Conservation (phyloP, 2,329 filamentous ascomycete genomes). For the Iodosphaeria phyllophila region DNA sequence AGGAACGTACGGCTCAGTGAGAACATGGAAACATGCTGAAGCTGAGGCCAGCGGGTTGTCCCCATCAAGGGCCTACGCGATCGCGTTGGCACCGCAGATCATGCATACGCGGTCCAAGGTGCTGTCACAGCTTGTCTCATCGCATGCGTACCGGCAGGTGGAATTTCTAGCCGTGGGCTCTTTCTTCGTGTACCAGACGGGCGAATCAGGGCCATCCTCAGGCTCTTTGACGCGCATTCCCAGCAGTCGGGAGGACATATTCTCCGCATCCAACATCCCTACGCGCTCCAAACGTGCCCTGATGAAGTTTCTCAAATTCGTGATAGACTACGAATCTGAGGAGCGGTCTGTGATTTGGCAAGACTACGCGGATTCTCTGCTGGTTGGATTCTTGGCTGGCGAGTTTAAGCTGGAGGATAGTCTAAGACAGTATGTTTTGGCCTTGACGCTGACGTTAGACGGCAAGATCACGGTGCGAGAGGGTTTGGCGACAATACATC, state of each 20-base stretch:
- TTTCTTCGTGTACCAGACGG: conserved; percentile 57
- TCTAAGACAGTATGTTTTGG: conserved; percentile 40
- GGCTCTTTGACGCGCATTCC: conserved; percentile 51
- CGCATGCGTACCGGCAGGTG: conserved; percentile 70
- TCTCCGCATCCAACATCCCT: conserved; percentile 57
- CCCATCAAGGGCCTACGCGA: conserved; percentile 56
- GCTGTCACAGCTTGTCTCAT: conserved; percentile 68
- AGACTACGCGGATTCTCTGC: conserved; percentile 29
- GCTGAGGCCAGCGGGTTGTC: conserved; percentile 25
- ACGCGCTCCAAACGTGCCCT: conserved; percentile 66
- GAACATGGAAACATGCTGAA: conserved; percentile 17
- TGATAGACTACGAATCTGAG: conserved; percentile 49
- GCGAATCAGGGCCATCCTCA: conserved; percentile 8
- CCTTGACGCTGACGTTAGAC: conserved; percentile 59
- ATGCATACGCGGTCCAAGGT: conserved; percentile 70
- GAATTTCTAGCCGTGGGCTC: conserved; percentile 88
- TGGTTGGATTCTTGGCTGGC: conserved; percentile 38
- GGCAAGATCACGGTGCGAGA: conserved; percentile 40
- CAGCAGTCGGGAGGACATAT: conserved; percentile 81
- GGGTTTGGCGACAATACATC: conserved; percentile 55
- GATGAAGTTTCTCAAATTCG: conserved; percentile 89
- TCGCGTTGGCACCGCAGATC: conserved; percentile 71
- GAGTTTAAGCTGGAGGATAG: conserved; percentile 50
- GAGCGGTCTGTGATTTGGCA: conserved; percentile 38
- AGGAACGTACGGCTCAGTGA: not conserved